Evolutionary conservation across 495 filamentous ascomycete species (phyloP).

Genomic region (Parathielavia appendiculata): DNA sequence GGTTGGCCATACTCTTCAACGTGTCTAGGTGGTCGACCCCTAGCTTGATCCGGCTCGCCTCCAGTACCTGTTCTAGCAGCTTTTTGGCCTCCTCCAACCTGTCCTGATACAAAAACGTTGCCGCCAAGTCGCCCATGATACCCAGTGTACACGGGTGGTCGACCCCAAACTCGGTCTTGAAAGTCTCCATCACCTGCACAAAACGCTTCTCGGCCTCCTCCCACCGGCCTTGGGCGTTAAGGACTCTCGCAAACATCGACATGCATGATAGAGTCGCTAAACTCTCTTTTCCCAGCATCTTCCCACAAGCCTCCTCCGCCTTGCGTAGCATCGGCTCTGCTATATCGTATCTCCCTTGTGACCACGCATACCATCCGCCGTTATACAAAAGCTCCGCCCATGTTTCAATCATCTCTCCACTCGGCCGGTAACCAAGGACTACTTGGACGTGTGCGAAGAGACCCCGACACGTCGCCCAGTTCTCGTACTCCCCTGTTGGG

Average conservation of each 20-base stretch:
- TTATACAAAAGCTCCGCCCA: conserved; percentile 24
- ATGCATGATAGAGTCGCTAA: conserved; percentile 25
- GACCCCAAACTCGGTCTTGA: conserved; percentile 13
- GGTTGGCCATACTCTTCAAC: conserved; percentile 9
- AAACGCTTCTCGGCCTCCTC: conserved; percentile 18
- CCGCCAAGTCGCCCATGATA: conserved; percentile 6
- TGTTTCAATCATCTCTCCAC: conserved; percentile 8
- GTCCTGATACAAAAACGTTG: no score
- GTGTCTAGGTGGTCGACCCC: conserved; percentile 5
- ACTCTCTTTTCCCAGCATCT: conserved; percentile 33
- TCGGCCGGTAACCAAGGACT: conserved; percentile 15
- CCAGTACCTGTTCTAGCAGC: not conserved
- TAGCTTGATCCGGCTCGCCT: not conserved
- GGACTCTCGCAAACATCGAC: conserved; percentile 26
- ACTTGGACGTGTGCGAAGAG: conserved; percentile 16
- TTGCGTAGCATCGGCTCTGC: conserved; percentile 17
- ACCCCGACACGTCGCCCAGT: no score
- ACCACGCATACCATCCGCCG: conserved; percentile 24
- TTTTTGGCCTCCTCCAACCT: no score
- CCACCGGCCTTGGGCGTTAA: conserved; percentile 31
- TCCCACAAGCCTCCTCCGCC: conserved; percentile 20
- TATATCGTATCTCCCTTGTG: conserved; percentile 22
- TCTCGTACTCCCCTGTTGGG: conserved; percentile 32
- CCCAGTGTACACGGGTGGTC: conserved; percentile 12
- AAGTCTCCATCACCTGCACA: no score